Evolutionary conservation across 331 rosid species (phyloP).

Genomic region (Acacia pycnantha): DNA sequence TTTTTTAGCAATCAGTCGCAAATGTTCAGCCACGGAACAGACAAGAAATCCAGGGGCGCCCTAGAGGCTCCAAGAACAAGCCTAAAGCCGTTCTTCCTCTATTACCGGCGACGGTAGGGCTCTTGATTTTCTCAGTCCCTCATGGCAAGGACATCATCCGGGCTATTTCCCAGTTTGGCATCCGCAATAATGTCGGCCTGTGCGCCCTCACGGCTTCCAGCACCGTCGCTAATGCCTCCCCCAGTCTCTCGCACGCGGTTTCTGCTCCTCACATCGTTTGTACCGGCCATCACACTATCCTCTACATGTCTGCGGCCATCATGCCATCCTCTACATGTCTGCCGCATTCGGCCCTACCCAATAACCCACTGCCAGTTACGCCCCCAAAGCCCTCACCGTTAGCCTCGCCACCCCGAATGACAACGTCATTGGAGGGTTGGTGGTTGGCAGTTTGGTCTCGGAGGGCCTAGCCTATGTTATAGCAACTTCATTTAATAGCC

Average conservation of each 20-base stretch:
- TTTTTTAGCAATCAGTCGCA: not conserved
- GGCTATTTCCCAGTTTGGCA: conserved; percentile 56
- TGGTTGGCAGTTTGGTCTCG: conserved; percentile 47
- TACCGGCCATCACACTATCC: conserved; percentile 65
- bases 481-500: too few relatives aligned
- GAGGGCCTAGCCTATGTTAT: conserved; percentile 62
- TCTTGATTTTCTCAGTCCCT: conserved; percentile 61
- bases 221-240: conserved; percentile 62
- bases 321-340: conserved; percentile 65
- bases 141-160: conserved; percentile 70
- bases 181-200: conserved; percentile 53
- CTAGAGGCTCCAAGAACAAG: conserved; percentile 83
- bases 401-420: conserved; percentile 80
- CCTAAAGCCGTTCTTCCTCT: conserved; percentile 52
- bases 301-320: conserved; percentile 76
- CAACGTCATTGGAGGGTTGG: conserved; percentile 77
- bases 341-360: conserved; percentile 52
- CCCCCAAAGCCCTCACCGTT: conserved; percentile 53
- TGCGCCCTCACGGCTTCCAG: conserved; percentile 67
- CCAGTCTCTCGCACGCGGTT: conserved; percentile 53
- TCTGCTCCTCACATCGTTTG: conserved; percentile 62
- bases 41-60: conserved; percentile 70
- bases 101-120: conserved; percentile 55
- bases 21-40: conserved; percentile 36
- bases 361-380: conserved; percentile 3